A percentile compares a stretch with the other conserved stretches of the same genome.
These are phyloP conservation scores for Avena eriantha DNA, from an alignment of 176 grass and related monocot genomes.

Conservation along the genomic window DNA sequence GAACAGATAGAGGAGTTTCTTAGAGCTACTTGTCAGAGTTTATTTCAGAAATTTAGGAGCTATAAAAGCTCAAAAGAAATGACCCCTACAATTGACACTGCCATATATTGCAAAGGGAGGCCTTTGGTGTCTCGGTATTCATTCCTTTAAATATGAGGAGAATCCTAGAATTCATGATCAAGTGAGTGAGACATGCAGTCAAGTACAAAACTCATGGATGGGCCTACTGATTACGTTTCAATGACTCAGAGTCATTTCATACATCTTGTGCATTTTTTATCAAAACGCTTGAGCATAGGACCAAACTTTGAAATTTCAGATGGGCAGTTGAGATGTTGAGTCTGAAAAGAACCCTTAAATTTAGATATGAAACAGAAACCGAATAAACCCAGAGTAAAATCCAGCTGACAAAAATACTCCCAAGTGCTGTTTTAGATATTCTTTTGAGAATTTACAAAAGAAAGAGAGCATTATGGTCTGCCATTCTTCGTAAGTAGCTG, in stretches of 20 bases:
- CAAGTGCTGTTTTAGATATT: neutral
- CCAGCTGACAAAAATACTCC: neutral
- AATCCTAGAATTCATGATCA: too few relatives aligned
- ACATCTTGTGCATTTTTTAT: neutral
- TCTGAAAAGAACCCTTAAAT: neutral
- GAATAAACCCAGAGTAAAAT: neutral
- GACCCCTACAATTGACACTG: too few relatives aligned
- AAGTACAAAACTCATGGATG: neutral
- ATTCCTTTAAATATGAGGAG: too few relatives aligned
- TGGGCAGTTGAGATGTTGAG: neutral
- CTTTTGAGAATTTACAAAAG: neutral
- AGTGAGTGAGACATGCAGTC: neutral
- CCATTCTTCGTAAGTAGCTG: too few relatives aligned
- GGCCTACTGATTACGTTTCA: neutral
- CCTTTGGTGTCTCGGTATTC: too few relatives aligned
- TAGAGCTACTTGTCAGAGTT: too few relatives aligned
- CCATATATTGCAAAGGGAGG: too few relatives aligned
- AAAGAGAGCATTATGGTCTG: neutral
- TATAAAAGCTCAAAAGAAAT: too few relatives aligned
- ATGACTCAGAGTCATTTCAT: neutral
- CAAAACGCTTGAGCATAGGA: neutral
- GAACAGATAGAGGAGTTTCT: too few relatives aligned
- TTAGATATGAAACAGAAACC: neutral
- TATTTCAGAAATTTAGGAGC: too few relatives aligned
- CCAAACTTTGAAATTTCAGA: neutral